Percentiles rank a stretch among this genome's conserved stretches.
These are phyloP conservation scores for Oleoguttula mirabilis DNA, from an alignment of 495 filamentous ascomycete species.

Conservation along the genomic window DNA sequence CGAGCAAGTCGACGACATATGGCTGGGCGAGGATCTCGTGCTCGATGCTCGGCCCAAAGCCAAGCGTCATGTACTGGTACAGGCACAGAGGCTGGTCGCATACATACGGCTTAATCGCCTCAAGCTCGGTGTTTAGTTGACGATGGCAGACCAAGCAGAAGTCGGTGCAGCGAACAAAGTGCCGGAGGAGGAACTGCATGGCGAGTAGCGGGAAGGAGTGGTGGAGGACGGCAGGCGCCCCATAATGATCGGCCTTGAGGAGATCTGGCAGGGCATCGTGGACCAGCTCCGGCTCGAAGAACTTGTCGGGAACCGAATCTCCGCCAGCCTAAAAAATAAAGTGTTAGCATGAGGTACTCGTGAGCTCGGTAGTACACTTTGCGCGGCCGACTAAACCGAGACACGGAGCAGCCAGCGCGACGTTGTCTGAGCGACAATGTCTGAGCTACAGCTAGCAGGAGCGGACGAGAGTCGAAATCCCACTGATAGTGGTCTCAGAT, in stretches of 20 bases:
- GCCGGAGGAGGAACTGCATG: constrained; percentile 69
- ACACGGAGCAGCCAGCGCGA: no score
- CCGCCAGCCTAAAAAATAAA: no score
- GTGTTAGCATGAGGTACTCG: no score
- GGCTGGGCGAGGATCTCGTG: constrained; percentile 72
- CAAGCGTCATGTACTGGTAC: constrained; percentile 84
- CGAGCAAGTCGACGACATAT: constrained; percentile 71
- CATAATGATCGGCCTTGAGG: constrained; percentile 28
- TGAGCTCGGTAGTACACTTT: no score
- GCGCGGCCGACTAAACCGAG: no score
- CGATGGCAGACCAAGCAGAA: constrained; percentile 83
- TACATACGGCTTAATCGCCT: constrained; percentile 85
- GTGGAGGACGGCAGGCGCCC: background rate
- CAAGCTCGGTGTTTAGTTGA: constrained; percentile 56
- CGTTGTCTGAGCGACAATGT: no score
- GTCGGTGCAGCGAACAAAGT: constrained; percentile 71
- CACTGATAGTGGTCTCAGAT: no score
- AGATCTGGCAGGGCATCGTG: constrained; percentile 22
- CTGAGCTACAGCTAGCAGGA: no score
- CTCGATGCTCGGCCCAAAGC: constrained; percentile 75
- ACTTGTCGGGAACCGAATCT: constrained; percentile 28
- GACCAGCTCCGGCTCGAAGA: constrained; percentile 23
- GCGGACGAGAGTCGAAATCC: no score
- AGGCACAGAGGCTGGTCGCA: constrained; percentile 71
- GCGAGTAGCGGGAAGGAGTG: constrained; percentile 57